phyloP scores from a whole-genome alignment of 257 asterid genomes.

The Prunella vulgaris region DNA sequence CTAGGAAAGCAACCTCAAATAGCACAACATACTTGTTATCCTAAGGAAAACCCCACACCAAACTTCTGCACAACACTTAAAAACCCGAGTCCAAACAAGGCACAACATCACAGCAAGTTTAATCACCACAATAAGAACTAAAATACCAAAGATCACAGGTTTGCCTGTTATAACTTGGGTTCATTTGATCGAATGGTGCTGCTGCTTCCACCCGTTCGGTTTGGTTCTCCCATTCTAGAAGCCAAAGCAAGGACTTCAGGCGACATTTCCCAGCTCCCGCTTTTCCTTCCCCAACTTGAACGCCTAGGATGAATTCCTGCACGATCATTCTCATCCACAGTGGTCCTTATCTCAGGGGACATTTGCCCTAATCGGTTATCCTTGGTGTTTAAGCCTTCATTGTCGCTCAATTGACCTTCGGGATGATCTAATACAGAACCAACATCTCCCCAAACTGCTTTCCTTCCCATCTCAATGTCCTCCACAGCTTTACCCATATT shows the following conservation, averaged over 20 bases:
- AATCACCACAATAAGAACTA: constrained; percentile 31
- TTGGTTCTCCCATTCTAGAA: constrained; percentile 73
- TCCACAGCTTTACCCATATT: constrained; percentile 79
- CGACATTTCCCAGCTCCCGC: constrained; percentile 99
- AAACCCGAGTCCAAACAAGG: constrained; percentile 29
- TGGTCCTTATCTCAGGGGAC: constrained; percentile 83
- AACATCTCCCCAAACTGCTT: constrained; percentile 85
- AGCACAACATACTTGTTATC: constrained; percentile 29
- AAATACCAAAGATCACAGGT: constrained; percentile 16
- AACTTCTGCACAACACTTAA: constrained; percentile 23
- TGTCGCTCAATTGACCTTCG: constrained; percentile 62
- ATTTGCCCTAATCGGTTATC: constrained; percentile 47
- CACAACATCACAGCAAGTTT: constrained; percentile 25
- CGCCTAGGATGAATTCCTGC: constrained; percentile 75
- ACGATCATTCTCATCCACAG: constrained; percentile 80
- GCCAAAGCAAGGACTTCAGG: constrained; percentile 95
- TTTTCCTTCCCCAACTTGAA: constrained; percentile 91
- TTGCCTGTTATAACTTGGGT: constrained; percentile 24
- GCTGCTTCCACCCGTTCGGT: constrained; percentile 55
- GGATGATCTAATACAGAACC: constrained; percentile 53
- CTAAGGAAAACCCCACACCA: constrained; percentile 26
- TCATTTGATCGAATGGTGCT: constrained; percentile 40
- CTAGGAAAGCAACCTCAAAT: constrained; percentile 28
- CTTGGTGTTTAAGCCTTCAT: constrained; percentile 46
- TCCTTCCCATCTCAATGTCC: constrained; percentile 90